phyloP scores from a whole-genome alignment of 257 asterid species.

The Solanum sparsipilum region DNA sequence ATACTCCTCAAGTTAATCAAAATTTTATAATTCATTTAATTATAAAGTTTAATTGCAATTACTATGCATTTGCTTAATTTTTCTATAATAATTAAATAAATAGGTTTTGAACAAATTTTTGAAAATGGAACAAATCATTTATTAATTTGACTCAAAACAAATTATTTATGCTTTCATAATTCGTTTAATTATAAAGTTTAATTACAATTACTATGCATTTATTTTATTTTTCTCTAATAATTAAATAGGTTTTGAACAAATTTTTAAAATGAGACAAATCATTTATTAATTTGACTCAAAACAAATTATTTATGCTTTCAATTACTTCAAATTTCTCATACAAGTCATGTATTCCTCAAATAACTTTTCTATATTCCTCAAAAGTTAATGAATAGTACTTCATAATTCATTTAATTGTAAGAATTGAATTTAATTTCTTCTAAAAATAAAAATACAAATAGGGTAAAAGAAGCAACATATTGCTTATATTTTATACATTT shows the following conservation, averaged over 20 bases:
- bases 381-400: not conserved
- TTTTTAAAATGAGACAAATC: not conserved
- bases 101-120: not conserved
- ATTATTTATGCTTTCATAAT: not conserved
- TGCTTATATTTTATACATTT: not conserved
- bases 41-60: too few relatives aligned
- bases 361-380: not conserved
- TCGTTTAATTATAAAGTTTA: too few relatives aligned
- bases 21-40: too few relatives aligned
- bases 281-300: not conserved
- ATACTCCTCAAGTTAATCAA: not conserved
- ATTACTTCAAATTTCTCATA: not conserved
- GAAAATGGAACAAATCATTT: not conserved
- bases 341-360: not conserved
- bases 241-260: not conserved
- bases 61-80: too few relatives aligned
- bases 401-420: not conserved
- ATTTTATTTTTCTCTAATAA: too few relatives aligned
- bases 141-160: not conserved
- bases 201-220: not conserved
- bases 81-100: too few relatives aligned
- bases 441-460: not conserved
- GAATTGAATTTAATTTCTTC: not conserved
- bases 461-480: not conserved
- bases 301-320: not conserved